phyloP scores from a whole-genome alignment of 2,329 filamentous ascomycete genomes.

The Clarireedia homoeocarpa region DNA sequence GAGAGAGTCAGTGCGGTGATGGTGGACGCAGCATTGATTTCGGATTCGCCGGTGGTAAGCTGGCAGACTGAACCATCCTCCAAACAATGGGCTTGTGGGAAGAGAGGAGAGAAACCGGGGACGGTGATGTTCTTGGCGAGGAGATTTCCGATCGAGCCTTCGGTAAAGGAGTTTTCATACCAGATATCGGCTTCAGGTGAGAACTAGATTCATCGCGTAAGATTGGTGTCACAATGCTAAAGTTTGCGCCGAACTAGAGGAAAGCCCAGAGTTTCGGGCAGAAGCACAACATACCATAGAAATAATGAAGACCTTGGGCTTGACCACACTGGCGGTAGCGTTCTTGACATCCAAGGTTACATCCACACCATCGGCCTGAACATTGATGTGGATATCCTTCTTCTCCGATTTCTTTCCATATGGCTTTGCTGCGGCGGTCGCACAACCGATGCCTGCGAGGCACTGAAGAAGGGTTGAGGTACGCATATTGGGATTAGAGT shows the following conservation, averaged over 20 bases:
- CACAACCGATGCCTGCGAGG: constrained; percentile 2
- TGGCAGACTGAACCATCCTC: constrained; percentile 56
- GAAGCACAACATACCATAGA: constrained; percentile 43
- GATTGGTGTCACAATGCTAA: too few species aligned
- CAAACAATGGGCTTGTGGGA: constrained; percentile 58
- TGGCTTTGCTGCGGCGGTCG: constrained; percentile 2
- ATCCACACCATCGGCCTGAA: constrained; percentile 2
- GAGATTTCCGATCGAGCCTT: constrained; percentile 44
- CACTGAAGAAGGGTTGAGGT: constrained; percentile 4
- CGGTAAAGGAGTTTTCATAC: constrained; percentile 43
- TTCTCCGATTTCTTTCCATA: not conserved
- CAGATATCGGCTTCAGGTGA: constrained; percentile 53
- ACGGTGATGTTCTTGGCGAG: constrained; percentile 48
- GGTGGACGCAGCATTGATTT: constrained; percentile 68
- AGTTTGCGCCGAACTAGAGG: too few species aligned
- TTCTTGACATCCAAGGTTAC: not conserved
- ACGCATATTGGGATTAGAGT: not conserved
- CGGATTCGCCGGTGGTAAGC: constrained; percentile 57
- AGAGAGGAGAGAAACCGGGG: constrained; percentile 57
- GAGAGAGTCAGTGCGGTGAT: constrained; percentile 57
- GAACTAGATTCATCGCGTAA: constrained; percentile 38
- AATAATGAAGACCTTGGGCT: constrained; percentile 54
- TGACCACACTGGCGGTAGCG: constrained; percentile 1
- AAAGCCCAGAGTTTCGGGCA: not conserved
- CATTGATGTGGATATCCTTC: constrained; percentile 4